A percentile compares a stretch with the other conserved stretches of the same genome.
These are phyloP conservation scores for Carallia brachiata DNA, from an alignment of 345 rosid genomes.

Conservation along the genomic window DNA sequence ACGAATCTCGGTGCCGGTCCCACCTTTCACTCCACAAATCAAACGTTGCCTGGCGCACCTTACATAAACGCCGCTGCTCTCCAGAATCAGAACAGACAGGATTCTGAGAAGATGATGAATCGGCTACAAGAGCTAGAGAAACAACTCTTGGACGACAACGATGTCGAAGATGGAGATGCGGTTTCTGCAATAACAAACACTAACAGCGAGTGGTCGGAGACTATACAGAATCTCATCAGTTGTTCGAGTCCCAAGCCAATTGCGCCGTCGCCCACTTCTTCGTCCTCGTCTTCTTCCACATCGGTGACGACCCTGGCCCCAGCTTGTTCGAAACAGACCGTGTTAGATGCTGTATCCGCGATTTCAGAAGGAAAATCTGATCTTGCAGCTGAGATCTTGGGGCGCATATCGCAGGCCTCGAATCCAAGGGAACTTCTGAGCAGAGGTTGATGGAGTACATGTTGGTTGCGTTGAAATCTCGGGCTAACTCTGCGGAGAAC, in stretches of 20 bases:
- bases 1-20: slow-evolving; percentile 12
- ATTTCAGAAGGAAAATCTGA: slow-evolving; percentile 69
- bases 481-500: slow-evolving; percentile 47
- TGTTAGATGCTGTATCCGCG: slow-evolving; percentile 72
- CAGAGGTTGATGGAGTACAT: slow-evolving; percentile 67
- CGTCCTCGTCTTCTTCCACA: slow-evolving; percentile 70
- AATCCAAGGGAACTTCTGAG: slow-evolving; percentile 62
- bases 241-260: slow-evolving; percentile 30
- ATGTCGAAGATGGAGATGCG: slow-evolving; percentile 57
- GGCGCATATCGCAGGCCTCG: slow-evolving; percentile 47
- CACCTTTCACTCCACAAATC: slow-evolving; percentile 6
- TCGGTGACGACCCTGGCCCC: slow-evolving; percentile 59
- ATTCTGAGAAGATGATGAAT: slow-evolving; percentile 72
- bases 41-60: slow-evolving; percentile 32
- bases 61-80: slow-evolving; percentile 29
- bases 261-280: slow-evolving; percentile 57
- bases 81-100: slow-evolving; percentile 29
- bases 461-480: slow-evolving; percentile 55
- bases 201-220: slow-evolving; percentile 79
- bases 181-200: slow-evolving; percentile 69
- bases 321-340: slow-evolving; percentile 48
- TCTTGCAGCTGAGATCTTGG: slow-evolving; percentile 57
- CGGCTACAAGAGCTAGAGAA: slow-evolving; percentile 78
- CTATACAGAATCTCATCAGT: slow-evolving; percentile 57
- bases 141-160: slow-evolving; percentile 68